Percentiles rank a stretch among this genome's conserved stretches.
Conservation (phyloP, 1,284 basidiomycete species). For the Schizopora paradoxa region DNA sequence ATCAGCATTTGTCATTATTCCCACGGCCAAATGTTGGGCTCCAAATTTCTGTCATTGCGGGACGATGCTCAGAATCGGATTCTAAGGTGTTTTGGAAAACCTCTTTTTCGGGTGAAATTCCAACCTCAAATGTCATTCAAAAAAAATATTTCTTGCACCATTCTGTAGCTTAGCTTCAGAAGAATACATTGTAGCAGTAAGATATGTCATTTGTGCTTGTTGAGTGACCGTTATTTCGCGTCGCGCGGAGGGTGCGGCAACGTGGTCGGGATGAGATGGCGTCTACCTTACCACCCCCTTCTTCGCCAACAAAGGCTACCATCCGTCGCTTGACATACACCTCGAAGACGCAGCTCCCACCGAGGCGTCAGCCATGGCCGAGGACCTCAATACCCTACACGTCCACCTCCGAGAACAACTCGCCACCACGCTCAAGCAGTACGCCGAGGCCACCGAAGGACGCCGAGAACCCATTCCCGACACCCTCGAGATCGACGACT, state of each 20-base stretch:
- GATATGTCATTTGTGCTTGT: too few relatives aligned
- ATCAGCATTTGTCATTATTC: neutral
- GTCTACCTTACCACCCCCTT: constrained; percentile 28
- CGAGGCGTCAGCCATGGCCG: neutral
- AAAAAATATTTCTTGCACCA: too few relatives aligned
- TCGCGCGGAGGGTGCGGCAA: too few relatives aligned
- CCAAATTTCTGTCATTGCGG: too few relatives aligned
- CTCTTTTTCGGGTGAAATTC: too few relatives aligned
- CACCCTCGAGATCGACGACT: constrained; percentile 19
- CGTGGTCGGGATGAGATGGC: too few relatives aligned
- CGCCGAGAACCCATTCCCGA: neutral
- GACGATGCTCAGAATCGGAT: too few relatives aligned
- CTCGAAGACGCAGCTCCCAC: neutral
- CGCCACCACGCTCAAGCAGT: neutral
- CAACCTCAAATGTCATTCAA: too few relatives aligned
- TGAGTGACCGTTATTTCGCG: too few relatives aligned
- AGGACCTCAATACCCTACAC: neutral
- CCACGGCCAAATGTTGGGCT: neutral
- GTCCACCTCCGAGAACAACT: neutral
- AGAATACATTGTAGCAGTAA: too few relatives aligned
- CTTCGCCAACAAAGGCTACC: constrained; percentile 13
- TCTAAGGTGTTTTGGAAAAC: too few relatives aligned
- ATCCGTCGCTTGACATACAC: constrained; percentile 2
- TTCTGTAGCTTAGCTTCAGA: too few relatives aligned
- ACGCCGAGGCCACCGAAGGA: constrained; percentile 1